Base-by-base conservation (phyloP, 2,329 filamentous ascomycete species). In the Sclerotinia borealis region DNA sequence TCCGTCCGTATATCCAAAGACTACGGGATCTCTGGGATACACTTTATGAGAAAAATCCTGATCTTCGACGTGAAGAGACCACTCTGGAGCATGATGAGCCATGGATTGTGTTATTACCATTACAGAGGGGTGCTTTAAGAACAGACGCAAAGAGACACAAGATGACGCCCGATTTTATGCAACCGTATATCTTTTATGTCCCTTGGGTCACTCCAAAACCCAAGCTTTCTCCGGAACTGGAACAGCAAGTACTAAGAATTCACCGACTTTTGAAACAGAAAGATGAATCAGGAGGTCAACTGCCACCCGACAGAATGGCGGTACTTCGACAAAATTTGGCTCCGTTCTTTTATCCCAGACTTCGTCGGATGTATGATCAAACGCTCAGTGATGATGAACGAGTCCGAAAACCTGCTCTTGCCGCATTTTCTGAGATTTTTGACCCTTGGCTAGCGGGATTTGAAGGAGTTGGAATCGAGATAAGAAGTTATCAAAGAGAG, bases 331-430 rank as follows among this genome's bases (percentile, higher is more conserved):
- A 37, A 37, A 48, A 48, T 19, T 27, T 59, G 11, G 56, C 56
- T 1, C 56, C 56, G 11, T 59, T 59, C 22, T 48, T 49, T 9
- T 59, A 59, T 27, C 56, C 56, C 10, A 48, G 56, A 9, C 45
- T 59, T 22, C 41, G 56, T 48, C 56, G 56, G 17, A 59, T 59
- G 41, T 59, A 59, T 29, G 45, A 59, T 50, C 41, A 59, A 36
- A 59, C 56, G 4, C 31, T 59, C 41, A 36, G 41, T 25, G 31
- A 59, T 15, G 17, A 59, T 9, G 2, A 1, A 6, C 4, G 3
- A 5, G 56, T 59, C 22, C 22, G 31, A 37, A 10, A 59, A 7
- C 31, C 45, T 11, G 56, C 56, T 10, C 41, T 48, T 9, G 31
- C 4, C 10, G 56, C 41, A 29, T 49, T 59, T 17, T 15, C 56